Evolutionary conservation across 2,329 filamentous ascomycete species (phyloP), one percentile per base, ranked within the genome.

Genomic region (Sclerotinia sclerotiorum): DNA sequence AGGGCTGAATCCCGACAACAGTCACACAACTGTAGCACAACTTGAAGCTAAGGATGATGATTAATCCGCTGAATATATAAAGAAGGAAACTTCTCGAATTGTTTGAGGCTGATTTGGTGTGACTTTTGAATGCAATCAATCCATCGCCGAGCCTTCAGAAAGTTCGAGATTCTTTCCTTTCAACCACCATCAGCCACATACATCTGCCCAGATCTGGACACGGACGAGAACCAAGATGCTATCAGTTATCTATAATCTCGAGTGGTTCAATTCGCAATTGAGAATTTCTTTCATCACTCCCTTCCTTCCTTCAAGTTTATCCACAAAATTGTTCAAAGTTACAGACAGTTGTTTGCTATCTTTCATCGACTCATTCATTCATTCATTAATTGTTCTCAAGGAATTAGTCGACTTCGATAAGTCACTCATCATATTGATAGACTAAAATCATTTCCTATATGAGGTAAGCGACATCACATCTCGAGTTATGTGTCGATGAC

Each of bases 141-240:
- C 29, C 5, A 13, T 48, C 19, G 44, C 44, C 44, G 42, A 62
- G 44, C 29, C 58, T 61, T 49, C 44, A 61, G 44, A 13, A 21
- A 35, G 27, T 6, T 62, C 58, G 58, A 62, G 58, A 49, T 62
- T 49, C 42, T 60, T 29, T 44, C 57, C 32, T 46, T 32, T 44
- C 11, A 61, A 44, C 57, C n/a, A 61, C 21, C 2, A 32, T 48
- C 57, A 61, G 42, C 57, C 57, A 61, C 42, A 32, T n/a, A 32
- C 32, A 39, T 61, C 42, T 19, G 57, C 24, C 42, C 6, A 21
- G 39, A 3, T 5, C 4, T 15, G 39, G 13, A 42, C 39, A 17
- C 39, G 17, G 13, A 17, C 13, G 15, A 15, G 39, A 42, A 5
- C 46, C 21, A 5, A 49, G 58, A 32, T 44, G 8, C 27, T 48